These are phyloP conservation scores for Pisolithus orientalis DNA, from an alignment of 768 basidiomycete species.

Conservation along the genomic window DNA sequence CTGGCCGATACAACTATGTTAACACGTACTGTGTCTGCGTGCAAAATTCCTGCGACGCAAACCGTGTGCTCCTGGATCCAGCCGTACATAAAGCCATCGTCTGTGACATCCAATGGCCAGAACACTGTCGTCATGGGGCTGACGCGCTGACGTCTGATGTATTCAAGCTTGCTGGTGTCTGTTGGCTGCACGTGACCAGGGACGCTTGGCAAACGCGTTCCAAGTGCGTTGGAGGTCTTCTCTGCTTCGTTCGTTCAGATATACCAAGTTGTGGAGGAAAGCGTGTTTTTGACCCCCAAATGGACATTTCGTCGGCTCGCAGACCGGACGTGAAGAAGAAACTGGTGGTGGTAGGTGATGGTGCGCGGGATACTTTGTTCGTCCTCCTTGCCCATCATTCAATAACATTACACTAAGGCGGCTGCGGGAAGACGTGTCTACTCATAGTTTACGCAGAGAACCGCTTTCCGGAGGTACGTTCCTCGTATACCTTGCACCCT, in stretches of 20 bases:
- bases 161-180: background rate
- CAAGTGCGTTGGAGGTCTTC: background rate
- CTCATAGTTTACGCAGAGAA: conserved; percentile 97
- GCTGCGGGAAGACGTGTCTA: conserved; percentile 91
- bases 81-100: conserved; percentile 52
- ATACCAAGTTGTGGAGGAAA: background rate
- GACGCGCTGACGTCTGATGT: background rate
- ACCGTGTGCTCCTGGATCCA: conserved; percentile 41
- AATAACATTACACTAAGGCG: conserved; percentile 43
- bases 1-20: conserved; percentile 1
- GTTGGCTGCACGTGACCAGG: background rate
- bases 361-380: conserved; percentile 39
- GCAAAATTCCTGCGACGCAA: conserved; percentile 49
- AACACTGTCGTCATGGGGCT: conserved; percentile 36
- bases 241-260: background rate
- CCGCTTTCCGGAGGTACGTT: conserved; percentile 85
- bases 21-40: conserved; percentile 26
- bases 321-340: conserved; percentile 82
- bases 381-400: conserved; percentile 20
- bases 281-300: conserved; percentile 3
- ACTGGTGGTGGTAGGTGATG: conserved; percentile 84
- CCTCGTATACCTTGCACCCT: background rate
- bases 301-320: conserved; percentile 29
- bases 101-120: conserved; percentile 49
- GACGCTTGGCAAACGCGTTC: background rate